phyloP scores from a whole-genome alignment of 192 early-diverging fungal species.

The Rhizoclosmatium globosum region DNA sequence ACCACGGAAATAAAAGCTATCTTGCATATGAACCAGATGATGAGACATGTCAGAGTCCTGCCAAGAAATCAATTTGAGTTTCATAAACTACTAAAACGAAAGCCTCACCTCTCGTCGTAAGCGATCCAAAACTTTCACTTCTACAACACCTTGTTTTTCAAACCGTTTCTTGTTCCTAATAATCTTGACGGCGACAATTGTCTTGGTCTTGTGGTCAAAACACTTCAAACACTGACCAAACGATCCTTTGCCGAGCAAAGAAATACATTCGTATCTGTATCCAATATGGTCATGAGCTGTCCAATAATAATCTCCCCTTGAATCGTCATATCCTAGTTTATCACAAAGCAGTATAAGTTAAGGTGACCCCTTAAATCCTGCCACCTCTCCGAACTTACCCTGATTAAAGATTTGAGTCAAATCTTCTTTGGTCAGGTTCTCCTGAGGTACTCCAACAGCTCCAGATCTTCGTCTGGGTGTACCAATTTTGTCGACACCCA shows the following conservation, averaged over 20 bases:
- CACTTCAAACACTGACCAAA: constrained; percentile 96
- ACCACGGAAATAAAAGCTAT: constrained; percentile 92
- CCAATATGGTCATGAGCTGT: constrained; percentile 87
- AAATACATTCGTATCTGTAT: constrained; percentile 93
- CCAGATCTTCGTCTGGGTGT: constrained; percentile 68
- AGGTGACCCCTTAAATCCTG: background rate
- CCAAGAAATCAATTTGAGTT: constrained; percentile 12
- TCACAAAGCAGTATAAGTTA: background rate
- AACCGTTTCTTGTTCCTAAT: constrained; percentile 98
- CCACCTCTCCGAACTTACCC: constrained; percentile 26
- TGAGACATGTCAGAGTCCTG: constrained; percentile 83
- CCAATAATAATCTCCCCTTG: constrained; percentile 91
- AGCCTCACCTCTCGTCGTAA: constrained; percentile 75
- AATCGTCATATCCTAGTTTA: constrained; percentile 84
- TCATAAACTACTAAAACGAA: background rate
- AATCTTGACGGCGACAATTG: constrained; percentile 91
- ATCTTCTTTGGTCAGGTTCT: constrained; percentile 44
- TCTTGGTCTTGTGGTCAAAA: constrained; percentile 91
- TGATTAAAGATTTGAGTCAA: constrained; percentile 49
- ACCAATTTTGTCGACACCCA: constrained; percentile 65
- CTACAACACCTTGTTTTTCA: constrained; percentile 95
- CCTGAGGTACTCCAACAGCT: constrained; percentile 54
- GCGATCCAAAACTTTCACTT: constrained; percentile 92
- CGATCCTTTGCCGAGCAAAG: constrained; percentile 90
- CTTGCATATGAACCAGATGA: constrained; percentile 88